Evolutionary conservation across 75 land plant genomes (phyloP), one percentile per base, ranked within the genome.

Genomic region (Pseudotsuga menziesii): DNA sequence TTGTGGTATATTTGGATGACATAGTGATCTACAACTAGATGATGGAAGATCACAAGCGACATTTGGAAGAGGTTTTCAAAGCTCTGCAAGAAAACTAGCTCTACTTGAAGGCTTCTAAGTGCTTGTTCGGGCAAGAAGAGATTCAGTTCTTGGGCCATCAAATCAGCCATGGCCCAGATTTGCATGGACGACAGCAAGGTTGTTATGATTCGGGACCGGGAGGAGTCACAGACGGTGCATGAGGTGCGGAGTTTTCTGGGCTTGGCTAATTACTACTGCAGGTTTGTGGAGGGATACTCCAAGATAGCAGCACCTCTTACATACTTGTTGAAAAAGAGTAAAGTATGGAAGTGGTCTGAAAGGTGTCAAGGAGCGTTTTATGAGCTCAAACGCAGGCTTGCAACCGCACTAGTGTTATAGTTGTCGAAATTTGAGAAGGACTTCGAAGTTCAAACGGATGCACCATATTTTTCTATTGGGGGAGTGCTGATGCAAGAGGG

Each of bases 101-200:
- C 20, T 20, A 58, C 20, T 16, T 20, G 16, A 58, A 20, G 1
- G 1, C 16, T 16, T 58, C 60, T 16, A 69, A 78, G 25, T 20
- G 80, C 2, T 27, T 1, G 2, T 78, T 67, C 61, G 57, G 3
- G 1, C 16, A 17, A 78, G 29, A 22, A 22, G 12, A 62, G 54
- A 56, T 78, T 17, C 25, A 70, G n/a, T 78, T 70, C 59, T 35
- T 78, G 74, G 80, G 80, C 56, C 61, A 78, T 52, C 25, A 55
- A 8, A 71, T 67, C 44, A 2, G 66, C 26, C 20, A 2, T 17
- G 19, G 23, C 27, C 2, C 58, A n/a, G 9, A 52, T 78, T 26
- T 69, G 26, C n/a, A 78, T 78, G 80, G 80, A 78, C 2, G 25
- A 19, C 4, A 16, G 59, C 12, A 75, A 80, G 22, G 78, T 80